These are phyloP conservation scores for Boletus vinaceobasis DNA, from an alignment of 768 basidiomycete species.

Conservation along the genomic window DNA sequence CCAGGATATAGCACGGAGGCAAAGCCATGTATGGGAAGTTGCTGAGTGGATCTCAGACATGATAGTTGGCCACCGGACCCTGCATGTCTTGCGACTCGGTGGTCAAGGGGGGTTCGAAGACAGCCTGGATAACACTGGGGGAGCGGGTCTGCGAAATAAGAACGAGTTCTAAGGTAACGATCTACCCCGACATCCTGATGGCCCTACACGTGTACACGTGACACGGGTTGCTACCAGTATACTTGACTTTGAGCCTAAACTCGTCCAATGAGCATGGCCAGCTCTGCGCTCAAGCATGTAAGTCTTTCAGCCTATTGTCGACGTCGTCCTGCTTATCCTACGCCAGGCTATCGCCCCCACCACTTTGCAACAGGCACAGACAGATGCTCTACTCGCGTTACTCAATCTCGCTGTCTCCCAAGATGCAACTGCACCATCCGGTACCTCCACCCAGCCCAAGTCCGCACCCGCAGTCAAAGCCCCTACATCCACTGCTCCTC, in stretches of 20 bases:
- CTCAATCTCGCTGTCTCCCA: conserved; percentile 69
- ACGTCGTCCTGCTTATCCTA: conserved; percentile 27
- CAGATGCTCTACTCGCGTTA: conserved; percentile 75
- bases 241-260: not conserved
- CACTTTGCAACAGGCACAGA: conserved; percentile 87
- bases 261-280: conserved; percentile 37
- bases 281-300: conserved; percentile 44
- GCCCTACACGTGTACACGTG: conserved; percentile 10
- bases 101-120: too few relatives aligned
- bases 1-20: too few relatives aligned
- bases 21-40: too few relatives aligned
- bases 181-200: too few relatives aligned
- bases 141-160: too few relatives aligned
- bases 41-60: too few relatives aligned
- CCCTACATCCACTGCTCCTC: conserved; percentile 57
- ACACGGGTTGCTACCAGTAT: not conserved
- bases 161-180: too few relatives aligned
- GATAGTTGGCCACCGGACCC: too few relatives aligned
- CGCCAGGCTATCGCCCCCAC: conserved; percentile 39
- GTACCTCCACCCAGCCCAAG: conserved; percentile 14
- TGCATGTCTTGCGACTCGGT: too few relatives aligned
- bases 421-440: conserved; percentile 34
- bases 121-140: too few relatives aligned
- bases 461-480: conserved; percentile 45
- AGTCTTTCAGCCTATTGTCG: conserved; percentile 4